Evolutionary conservation across 2,329 filamentous ascomycete species (phyloP), one percentile per base, ranked within the genome.

Genomic region (Tympanopsis confertula): DNA sequence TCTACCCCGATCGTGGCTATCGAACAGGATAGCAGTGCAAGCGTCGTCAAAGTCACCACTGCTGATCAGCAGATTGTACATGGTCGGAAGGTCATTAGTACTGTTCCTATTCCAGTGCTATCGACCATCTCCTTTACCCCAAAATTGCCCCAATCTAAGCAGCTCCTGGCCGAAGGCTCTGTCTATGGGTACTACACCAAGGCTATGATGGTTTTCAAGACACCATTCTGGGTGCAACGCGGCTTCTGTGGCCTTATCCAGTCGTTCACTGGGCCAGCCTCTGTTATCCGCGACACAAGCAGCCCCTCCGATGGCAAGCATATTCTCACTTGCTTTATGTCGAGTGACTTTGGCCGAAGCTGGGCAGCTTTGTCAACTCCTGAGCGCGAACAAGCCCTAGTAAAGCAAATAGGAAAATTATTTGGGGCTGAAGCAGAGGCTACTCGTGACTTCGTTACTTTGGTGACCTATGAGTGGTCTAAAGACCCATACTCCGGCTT

Each of bases 131-230:
- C 28, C 3, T 57, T 58, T 40, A 24, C 43, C 19, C 52, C 52
- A 20, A 48, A 53, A 2, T 37, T 58, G 1, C 35, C 38, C 2
- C 26, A 44, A 2, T 20, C 51, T 7, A 47, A 47, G 19, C 43
- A 48, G 15, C 41, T 26, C 22, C 22, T 47, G 28, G 55, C 50
- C 2, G 42, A 50, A n/a, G 18, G 37, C 1, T 19, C 35, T 2
- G 51, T 50, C 3, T 52, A 57, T 35, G 45, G 22, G n/a, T 26
- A 52, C 17, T 57, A 55, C 44, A 38, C 44, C 13, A 46, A 47
- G 4, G 42, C 48, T 3, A 57, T 56, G 32, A 45, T 53, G 22
- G 51, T 55, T 39, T 44, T 48, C 40, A 44, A 47, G 32, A 37
- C 47, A 3, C 15, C 19, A 3, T 19, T 35, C 4, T 41, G 36